These are phyloP conservation scores for Verticillium nubilum DNA, from an alignment of 2,329 filamentous ascomycete species.

Conservation along the genomic window DNA sequence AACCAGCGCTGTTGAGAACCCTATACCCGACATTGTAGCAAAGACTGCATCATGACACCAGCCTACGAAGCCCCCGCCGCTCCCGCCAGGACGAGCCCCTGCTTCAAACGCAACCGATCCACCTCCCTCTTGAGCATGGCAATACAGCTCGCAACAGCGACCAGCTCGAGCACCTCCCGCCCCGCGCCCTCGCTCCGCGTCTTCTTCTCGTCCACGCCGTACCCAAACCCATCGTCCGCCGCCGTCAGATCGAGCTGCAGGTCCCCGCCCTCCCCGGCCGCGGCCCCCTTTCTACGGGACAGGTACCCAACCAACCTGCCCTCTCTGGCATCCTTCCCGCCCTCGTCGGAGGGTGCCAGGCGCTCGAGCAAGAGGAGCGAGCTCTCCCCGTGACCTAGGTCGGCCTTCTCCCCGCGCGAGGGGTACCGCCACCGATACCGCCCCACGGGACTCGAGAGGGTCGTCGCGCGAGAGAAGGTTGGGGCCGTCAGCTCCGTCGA, in stretches of 20 bases:
- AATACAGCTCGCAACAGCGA: conserved; percentile 51
- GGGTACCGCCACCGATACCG: conserved; percentile 53
- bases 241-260: conserved; percentile 35
- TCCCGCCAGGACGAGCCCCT: conserved; percentile 39
- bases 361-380: conserved; percentile 47
- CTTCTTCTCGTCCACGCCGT: background rate
- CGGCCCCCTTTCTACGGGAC: conserved; percentile 4
- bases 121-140: conserved; percentile 62
- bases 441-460: conserved; percentile 41
- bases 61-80: conserved; percentile 12
- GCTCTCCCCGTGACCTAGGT: conserved; percentile 25
- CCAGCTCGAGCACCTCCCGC: conserved; percentile 36
- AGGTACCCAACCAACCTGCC: background rate
- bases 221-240: conserved; percentile 18
- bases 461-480: conserved; percentile 38
- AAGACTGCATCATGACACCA: too few relatives aligned
- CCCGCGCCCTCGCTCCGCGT: background rate
- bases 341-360: conserved; percentile 25
- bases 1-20: too few relatives aligned
- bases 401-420: conserved; percentile 34
- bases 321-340: background rate
- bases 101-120: conserved; percentile 47
- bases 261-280: conserved; percentile 46
- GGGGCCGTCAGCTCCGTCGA: conserved; percentile 17
- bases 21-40: too few relatives aligned